Percentiles rank a stretch among this genome's conserved stretches.
These are phyloP conservation scores for Zymoseptoria crescenta DNA, from an alignment of 2,329 filamentous ascomycete species.

Conservation along the genomic window DNA sequence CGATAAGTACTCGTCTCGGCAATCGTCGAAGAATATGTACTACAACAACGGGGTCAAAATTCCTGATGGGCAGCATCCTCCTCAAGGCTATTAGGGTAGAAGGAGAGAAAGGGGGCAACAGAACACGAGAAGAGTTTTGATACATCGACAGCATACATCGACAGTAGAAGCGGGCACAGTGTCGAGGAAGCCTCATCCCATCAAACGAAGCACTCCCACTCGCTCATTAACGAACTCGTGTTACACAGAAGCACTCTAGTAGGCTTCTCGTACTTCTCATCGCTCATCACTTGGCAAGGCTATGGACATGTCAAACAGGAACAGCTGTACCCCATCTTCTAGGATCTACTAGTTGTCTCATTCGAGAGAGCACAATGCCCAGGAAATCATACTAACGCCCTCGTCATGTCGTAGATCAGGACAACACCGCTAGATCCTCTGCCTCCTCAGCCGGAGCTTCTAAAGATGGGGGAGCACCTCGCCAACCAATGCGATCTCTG, in stretches of 20 bases:
- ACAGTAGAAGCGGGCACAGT: no score
- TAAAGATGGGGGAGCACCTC: constrained; percentile 11
- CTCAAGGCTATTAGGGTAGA: constrained; percentile 21
- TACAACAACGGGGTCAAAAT: constrained; percentile 27
- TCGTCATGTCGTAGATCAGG: background rate
- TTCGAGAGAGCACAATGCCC: background rate
- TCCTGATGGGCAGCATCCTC: constrained; percentile 30
- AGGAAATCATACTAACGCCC: background rate
- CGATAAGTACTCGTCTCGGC: constrained; percentile 12
- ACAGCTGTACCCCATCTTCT: no score
- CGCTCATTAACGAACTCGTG: no score
- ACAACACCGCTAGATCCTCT: background rate
- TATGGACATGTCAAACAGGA: no score
- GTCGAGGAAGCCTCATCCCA: no score
- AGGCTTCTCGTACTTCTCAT: no score
- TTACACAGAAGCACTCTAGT: no score
- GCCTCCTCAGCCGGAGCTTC: constrained; percentile 8
- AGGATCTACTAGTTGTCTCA: background rate
- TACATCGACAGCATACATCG: no score
- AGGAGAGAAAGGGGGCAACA: no score
- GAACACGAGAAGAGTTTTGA: no score
- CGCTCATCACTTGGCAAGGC: no score
- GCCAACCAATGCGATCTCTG: constrained; percentile 12
- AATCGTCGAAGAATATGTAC: constrained; percentile 15
- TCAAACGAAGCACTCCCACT: background rate